Percentiles rank a stretch among this genome's conserved stretches.
Evolutionary conservation across 768 basidiomycete genomes (phyloP).

Genomic region (Rhizopogon rudus): DNA sequence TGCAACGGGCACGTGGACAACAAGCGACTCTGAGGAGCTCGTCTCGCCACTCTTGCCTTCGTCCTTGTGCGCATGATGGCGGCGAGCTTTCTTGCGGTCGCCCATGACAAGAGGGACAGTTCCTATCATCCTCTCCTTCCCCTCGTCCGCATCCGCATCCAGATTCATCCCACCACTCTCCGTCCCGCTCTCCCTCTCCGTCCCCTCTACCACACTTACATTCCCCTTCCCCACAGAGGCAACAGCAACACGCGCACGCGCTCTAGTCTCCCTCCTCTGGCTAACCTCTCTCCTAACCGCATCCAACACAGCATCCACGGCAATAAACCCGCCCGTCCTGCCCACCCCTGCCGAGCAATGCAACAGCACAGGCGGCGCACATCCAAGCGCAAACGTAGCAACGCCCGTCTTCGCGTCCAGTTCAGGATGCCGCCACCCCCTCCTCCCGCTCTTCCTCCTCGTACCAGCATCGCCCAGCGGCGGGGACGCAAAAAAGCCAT

Average conservation of each 20-base stretch:
- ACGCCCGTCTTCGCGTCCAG: conserved; percentile 55
- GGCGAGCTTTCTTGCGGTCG: conserved; percentile 17
- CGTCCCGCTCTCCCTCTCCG: background rate
- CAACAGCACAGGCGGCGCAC: conserved; percentile 57
- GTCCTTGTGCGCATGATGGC: conserved; percentile 3
- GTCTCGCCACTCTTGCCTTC: conserved; percentile 3
- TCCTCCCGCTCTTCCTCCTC: conserved; percentile 9
- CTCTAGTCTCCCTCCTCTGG: conserved; percentile 23
- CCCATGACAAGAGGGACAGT: conserved; percentile 25
- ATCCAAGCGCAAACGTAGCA: conserved; percentile 44
- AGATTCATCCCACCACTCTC: conserved; percentile 18
- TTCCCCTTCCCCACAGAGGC: conserved; percentile 1
- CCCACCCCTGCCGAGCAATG: conserved; percentile 97
- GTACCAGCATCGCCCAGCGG: conserved; percentile 5
- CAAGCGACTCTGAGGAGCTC: conserved; percentile 19
- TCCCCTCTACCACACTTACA: background rate
- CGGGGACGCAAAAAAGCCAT: conserved; percentile 1
- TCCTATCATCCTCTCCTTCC: conserved; percentile 7
- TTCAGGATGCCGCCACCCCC: conserved; percentile 30
- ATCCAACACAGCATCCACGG: conserved; percentile 82
- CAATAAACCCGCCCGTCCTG: conserved; percentile 90
- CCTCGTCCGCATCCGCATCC: conserved; percentile 18
- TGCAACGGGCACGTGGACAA: conserved; percentile 25
- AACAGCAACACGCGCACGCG: background rate
- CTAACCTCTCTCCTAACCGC: conserved; percentile 58